phyloP scores from a whole-genome alignment of 805 yeast species.

The Yamadazyma scolyti region DNA sequence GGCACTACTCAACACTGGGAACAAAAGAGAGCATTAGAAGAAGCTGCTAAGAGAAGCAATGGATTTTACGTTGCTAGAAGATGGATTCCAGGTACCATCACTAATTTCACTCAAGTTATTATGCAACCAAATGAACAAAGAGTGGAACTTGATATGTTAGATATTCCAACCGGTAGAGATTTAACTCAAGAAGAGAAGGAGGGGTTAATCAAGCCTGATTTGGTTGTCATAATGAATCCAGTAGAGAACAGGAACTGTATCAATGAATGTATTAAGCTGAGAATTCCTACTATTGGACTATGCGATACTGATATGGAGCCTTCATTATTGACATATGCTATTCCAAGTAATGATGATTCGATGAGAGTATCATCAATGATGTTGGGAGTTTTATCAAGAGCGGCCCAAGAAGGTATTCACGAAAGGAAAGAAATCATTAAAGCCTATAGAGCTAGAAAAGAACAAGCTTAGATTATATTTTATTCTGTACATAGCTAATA shows the following conservation, averaged over 20 bases:
- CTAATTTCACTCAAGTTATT: constrained; percentile 73
- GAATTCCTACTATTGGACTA: constrained; percentile 91
- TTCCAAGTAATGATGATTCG: constrained; percentile 95
- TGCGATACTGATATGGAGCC: constrained; percentile 95
- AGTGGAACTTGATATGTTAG: constrained; percentile 70
- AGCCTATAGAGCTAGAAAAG: constrained; percentile 3
- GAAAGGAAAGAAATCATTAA: constrained; percentile 42
- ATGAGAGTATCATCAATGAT: constrained; percentile 75
- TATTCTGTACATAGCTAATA: constrained; percentile 1
- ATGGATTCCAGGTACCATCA: constrained; percentile 95
- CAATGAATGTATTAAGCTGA: constrained; percentile 72
- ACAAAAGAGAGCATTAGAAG: constrained; percentile 68
- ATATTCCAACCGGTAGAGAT: constrained; percentile 59
- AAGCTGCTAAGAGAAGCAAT: constrained; percentile 71
- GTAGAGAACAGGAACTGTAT: constrained; percentile 78
- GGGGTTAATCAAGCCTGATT: constrained; percentile 76
- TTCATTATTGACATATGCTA: constrained; percentile 83
- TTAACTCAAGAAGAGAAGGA: constrained; percentile 45
- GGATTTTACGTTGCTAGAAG: constrained; percentile 80
- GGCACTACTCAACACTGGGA: constrained; percentile 72
- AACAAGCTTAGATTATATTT: constrained; percentile 4
- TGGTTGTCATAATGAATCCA: constrained; percentile 84
- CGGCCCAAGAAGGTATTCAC: constrained; percentile 76
- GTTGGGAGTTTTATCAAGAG: constrained; percentile 77
- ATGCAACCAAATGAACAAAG: constrained; percentile 41